Evolutionary conservation across 1,139 yeast genomes (phyloP).

Genomic region (Saccharomyces hybrid): DNA sequence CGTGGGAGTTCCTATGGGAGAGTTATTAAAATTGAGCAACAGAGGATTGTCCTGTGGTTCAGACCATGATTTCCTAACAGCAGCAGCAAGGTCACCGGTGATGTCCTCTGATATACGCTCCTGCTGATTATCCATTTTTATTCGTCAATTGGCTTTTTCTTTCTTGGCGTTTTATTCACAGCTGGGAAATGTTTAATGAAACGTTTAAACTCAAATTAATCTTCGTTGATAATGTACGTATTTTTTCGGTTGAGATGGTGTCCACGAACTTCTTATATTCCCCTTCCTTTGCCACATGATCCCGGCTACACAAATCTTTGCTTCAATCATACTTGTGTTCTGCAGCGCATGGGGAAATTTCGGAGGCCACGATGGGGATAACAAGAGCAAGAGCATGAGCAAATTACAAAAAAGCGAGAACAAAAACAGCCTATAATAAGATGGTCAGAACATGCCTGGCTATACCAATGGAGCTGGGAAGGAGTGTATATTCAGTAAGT

Average conservation of each 20-base stretch:
- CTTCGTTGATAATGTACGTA: neutral
- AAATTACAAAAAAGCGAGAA: neutral
- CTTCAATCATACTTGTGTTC: neutral
- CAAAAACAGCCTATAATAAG: neutral
- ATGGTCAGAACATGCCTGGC: neutral
- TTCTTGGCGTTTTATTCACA: neutral
- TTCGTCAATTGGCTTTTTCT: neutral
- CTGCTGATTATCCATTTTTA: constrained; percentile 6
- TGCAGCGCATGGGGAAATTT: constrained; percentile 1
- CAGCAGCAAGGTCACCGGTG: constrained; percentile 25
- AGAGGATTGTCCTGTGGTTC: constrained; percentile 19
- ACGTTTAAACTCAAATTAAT: neutral
- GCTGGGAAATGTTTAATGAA: neutral
- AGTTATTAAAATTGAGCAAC: constrained; percentile 3
- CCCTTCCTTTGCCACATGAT: neutral
- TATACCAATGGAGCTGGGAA: neutral
- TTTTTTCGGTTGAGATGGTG: neutral
- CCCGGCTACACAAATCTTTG: neutral
- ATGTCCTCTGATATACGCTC: constrained; percentile 8
- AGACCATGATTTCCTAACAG: constrained; percentile 31
- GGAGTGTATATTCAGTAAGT: neutral
- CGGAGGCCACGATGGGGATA: constrained; percentile 1
- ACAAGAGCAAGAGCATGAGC: neutral
- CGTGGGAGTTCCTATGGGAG: constrained; percentile 19
- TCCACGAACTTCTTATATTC: neutral